Evolutionary conservation across 2,329 filamentous ascomycete genomes (phyloP).

Genomic region (Neofusicoccum parvum): DNA sequence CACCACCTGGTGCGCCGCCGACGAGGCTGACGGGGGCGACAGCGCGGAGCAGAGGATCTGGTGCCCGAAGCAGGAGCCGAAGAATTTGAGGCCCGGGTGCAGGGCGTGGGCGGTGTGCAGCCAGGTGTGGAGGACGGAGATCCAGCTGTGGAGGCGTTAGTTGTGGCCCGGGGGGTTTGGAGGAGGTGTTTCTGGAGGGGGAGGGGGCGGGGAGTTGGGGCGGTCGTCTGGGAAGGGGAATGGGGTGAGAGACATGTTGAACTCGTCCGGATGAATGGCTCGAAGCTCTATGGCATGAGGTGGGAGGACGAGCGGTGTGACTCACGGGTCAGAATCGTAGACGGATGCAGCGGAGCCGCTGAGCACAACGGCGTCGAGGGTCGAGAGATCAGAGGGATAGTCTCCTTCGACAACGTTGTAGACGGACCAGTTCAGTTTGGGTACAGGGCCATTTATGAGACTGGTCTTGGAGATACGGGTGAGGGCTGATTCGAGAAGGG

Average conservation of each 20-base stretch:
- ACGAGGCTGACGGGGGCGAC: conserved; percentile 56
- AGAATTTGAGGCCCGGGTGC: conserved; percentile 48
- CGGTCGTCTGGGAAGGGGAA: too few species aligned
- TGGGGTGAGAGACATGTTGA: too few species aligned
- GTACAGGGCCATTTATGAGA: not conserved
- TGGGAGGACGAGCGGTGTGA: not conserved
- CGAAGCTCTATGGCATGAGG: not conserved
- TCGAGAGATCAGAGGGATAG: conserved; percentile 35
- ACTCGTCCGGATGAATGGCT: conserved; percentile 11
- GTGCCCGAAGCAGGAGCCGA: conserved; percentile 49
- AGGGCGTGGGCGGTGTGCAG: conserved; percentile 55
- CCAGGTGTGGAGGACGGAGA: conserved; percentile 54
- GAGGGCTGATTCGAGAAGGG: conserved; percentile 29
- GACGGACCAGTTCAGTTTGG: conserved; percentile 32
- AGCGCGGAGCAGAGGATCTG: conserved; percentile 56
- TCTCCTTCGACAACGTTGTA: conserved; percentile 41
- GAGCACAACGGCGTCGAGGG: conserved; percentile 43
- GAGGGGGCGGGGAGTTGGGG: too few species aligned
- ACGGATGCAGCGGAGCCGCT: conserved; percentile 36
- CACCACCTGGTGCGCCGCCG: conserved; percentile 31
- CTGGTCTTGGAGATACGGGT: conserved; percentile 21
- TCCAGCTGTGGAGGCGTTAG: not conserved
- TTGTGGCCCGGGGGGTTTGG: too few species aligned
- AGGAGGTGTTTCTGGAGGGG: too few species aligned
- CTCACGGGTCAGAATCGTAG: conserved; percentile 23